These are phyloP conservation scores for Retiboletus flavoniger DNA, from an alignment of 1,284 basidiomycete genomes.

Conservation along the genomic window DNA sequence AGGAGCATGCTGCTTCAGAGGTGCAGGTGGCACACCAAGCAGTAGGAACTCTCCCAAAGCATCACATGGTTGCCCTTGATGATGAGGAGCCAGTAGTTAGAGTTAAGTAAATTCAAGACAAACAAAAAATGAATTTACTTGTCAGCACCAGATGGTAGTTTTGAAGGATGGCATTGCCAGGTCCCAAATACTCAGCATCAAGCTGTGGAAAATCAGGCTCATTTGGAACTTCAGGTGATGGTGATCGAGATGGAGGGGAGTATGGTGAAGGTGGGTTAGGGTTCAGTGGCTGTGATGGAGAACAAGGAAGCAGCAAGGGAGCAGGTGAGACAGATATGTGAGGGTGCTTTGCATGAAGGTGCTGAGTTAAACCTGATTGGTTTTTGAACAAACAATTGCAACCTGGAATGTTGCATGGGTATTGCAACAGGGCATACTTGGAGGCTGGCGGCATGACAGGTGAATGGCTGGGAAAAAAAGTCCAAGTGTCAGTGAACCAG, in stretches of 20 bases:
- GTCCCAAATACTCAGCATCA: too few relatives aligned
- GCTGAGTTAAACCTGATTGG: conserved; percentile 13
- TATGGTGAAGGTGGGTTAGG: too few relatives aligned
- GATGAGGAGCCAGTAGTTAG: too few relatives aligned
- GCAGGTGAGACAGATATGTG: background rate
- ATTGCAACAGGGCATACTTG: background rate
- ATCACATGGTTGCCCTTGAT: background rate
- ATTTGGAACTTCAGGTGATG: too few relatives aligned
- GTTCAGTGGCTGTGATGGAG: too few relatives aligned
- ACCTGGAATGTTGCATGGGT: background rate
- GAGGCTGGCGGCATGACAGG: background rate
- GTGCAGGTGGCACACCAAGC: background rate
- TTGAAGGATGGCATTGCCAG: too few relatives aligned
- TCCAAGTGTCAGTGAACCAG: too few relatives aligned
- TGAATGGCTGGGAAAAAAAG: background rate
- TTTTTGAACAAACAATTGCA: conserved; percentile 14
- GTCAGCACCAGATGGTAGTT: too few relatives aligned
- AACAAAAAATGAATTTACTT: too few relatives aligned
- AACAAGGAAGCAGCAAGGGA: background rate
- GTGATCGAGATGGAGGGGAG: too few relatives aligned
- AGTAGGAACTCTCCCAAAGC: background rate
- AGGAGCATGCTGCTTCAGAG: background rate
- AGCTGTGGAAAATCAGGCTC: too few relatives aligned
- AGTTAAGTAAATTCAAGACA: too few relatives aligned
- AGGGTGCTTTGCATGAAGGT: conserved; percentile 1